Conservation (phyloP, 805 yeast genomes). For the Phaffomyces antillensis region DNA sequence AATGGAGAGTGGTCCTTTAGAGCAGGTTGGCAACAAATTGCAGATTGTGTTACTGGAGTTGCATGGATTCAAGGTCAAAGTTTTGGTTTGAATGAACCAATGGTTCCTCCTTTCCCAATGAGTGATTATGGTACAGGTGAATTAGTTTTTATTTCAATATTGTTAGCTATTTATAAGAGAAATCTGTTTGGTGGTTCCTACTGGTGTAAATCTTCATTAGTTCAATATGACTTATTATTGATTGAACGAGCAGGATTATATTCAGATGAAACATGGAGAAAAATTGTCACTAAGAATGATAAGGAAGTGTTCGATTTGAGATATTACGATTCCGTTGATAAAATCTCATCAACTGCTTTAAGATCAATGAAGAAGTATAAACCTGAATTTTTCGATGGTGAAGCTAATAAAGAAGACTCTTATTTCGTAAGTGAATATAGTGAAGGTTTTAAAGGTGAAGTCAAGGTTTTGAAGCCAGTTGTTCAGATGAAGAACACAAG, state of each 20-base stretch:
- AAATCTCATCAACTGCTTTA: slow-evolving; percentile 5
- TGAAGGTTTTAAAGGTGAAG: slow-evolving; percentile 1
- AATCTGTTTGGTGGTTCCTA: slow-evolving; percentile 3
- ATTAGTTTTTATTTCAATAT: slow-evolving; percentile 2
- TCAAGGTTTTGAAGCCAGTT: slow-evolving; percentile 3
- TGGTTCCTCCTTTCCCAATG: slow-evolving; percentile 7
- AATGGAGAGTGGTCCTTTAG: slow-evolving; percentile 1
- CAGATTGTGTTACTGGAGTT: slow-evolving; percentile 6
- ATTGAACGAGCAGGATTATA: slow-evolving; percentile 3
- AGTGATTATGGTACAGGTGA: slow-evolving; percentile 7
- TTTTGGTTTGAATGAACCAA: slow-evolving; percentile 2
- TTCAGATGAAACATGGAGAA: slow-evolving; percentile 2
- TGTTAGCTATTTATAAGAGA: slow-evolving; percentile 2
- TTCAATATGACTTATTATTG: slow-evolving; percentile 4
- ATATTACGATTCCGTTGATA: slow-evolving; percentile 6
- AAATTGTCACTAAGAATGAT: background rate
- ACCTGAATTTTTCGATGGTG: slow-evolving; percentile 5
- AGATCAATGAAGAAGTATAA: slow-evolving; percentile 4
- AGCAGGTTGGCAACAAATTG: slow-evolving; percentile 7
- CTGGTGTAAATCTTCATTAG: slow-evolving; percentile 6
- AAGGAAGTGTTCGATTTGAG: slow-evolving; percentile 1
- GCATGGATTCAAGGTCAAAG: slow-evolving; percentile 7
- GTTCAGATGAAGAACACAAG: slow-evolving; percentile 1
- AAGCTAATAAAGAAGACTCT: background rate
- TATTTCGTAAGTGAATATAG: slow-evolving; percentile 4